A percentile compares a stretch with the other conserved stretches of the same genome.
phyloP scores from a whole-genome alignment of 495 filamentous ascomycete species.

The Neurospora sublineolata region DNA sequence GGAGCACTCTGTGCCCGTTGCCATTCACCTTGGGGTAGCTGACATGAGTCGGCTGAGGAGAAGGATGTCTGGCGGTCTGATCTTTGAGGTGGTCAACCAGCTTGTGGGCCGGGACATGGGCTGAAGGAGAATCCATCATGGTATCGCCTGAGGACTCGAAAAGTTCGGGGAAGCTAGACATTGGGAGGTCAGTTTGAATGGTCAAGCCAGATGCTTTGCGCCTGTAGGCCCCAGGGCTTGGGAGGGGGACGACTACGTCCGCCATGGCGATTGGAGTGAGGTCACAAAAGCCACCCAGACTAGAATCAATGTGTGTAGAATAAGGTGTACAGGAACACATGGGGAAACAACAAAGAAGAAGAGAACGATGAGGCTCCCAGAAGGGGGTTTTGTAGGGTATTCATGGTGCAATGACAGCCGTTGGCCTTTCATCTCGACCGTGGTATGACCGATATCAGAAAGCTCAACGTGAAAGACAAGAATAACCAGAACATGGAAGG shows the following conservation, averaged over 20 bases:
- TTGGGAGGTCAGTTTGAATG: constrained; percentile 33
- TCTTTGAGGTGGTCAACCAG: constrained; percentile 22
- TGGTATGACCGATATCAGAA: neutral
- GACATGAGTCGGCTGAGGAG: constrained; percentile 84
- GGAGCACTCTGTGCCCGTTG: constrained; percentile 54
- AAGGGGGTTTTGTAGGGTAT: constrained; percentile 6
- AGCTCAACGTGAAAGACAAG: neutral
- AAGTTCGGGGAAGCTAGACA: constrained; percentile 30
- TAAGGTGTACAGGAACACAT: neutral
- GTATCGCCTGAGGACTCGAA: constrained; percentile 26
- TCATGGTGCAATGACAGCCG: neutral
- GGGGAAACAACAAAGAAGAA: neutral
- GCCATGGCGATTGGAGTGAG: constrained; percentile 13
- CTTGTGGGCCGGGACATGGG: constrained; percentile 19
- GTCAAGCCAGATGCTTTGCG: constrained; percentile 25
- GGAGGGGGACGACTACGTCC: constrained; percentile 4
- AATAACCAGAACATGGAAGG: neutral
- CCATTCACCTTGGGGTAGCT: constrained; percentile 54
- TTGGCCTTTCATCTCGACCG: neutral
- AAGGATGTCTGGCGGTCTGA: constrained; percentile 45
- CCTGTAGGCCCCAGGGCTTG: constrained; percentile 11
- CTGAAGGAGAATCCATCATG: constrained; percentile 17
- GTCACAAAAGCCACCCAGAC: neutral
- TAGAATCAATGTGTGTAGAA: neutral
- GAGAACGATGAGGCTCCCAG: neutral